phyloP scores from a whole-genome alignment of 2,329 filamentous ascomycete species.

The Paracoccidioides lutzii region DNA sequence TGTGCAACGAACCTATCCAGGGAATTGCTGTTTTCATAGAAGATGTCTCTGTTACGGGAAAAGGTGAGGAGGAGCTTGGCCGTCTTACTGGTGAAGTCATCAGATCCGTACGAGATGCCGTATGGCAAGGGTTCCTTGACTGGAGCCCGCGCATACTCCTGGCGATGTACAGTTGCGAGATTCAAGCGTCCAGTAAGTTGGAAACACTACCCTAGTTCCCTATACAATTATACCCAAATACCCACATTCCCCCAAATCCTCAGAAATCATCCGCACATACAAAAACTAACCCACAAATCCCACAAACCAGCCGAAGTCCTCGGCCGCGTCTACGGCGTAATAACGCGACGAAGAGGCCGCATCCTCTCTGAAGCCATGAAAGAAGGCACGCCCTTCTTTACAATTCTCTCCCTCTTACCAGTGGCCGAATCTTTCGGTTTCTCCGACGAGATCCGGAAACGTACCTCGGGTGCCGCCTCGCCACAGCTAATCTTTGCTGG shows the following conservation, averaged over 20 bases:
- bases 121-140: conserved; percentile 77
- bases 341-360: conserved; percentile 81
- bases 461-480: conserved; percentile 77
- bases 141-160: conserved; percentile 93
- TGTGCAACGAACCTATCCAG: conserved; percentile 87
- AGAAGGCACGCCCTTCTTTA: conserved; percentile 93
- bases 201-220: not conserved
- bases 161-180: conserved; percentile 96
- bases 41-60: conserved; percentile 51
- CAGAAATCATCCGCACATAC: not conserved
- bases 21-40: conserved; percentile 87
- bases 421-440: conserved; percentile 96
- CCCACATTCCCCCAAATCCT: not conserved
- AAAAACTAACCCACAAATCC: conserved; percentile 14
- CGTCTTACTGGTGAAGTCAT: conserved; percentile 88
- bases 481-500: conserved; percentile 90
- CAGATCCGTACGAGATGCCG: conserved; percentile 71
- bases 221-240: not conserved
- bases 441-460: conserved; percentile 88
- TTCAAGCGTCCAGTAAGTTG: conserved; percentile 71
- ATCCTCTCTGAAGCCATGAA: conserved; percentile 87
- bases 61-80: conserved; percentile 48
- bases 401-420: conserved; percentile 73
- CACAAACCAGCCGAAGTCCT: conserved; percentile 62
- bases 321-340: conserved; percentile 89